Conservation (phyloP, 2,329 filamentous ascomycete genomes). For the Calycina marina region DNA sequence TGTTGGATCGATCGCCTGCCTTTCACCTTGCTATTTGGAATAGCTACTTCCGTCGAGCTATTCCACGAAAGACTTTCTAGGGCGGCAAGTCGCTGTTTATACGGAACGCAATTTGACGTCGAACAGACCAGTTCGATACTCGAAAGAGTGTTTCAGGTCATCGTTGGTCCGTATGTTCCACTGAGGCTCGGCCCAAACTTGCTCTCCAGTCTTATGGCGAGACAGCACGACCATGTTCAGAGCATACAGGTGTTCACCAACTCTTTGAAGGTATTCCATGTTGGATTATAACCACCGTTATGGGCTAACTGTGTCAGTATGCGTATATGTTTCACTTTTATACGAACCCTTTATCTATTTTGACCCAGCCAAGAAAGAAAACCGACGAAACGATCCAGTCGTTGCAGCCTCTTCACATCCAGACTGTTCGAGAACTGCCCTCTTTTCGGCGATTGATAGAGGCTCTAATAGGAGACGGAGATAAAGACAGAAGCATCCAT, state of each 20-base stretch:
- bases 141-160: constrained; percentile 55
- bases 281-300: background rate
- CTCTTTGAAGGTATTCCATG: constrained; percentile 43
- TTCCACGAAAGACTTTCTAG: constrained; percentile 62
- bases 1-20: constrained; percentile 64
- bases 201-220: constrained; percentile 47
- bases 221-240: constrained; percentile 64
- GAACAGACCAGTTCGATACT: constrained; percentile 58
- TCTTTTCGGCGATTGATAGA: constrained; percentile 46
- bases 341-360: constrained; percentile 57
- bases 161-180: constrained; percentile 40
- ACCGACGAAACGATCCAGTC: constrained; percentile 18
- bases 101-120: constrained; percentile 63
- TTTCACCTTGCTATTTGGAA: constrained; percentile 63
- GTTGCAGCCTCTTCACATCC: constrained; percentile 45
- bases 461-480: constrained; percentile 34
- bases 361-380: constrained; percentile 29
- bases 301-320: constrained; percentile 36
- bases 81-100: constrained; percentile 49
- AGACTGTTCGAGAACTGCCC: constrained; percentile 51
- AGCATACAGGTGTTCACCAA: constrained; percentile 60
- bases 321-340: constrained; percentile 80
- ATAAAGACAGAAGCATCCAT: constrained; percentile 27
- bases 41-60: constrained; percentile 69
- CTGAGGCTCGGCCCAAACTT: constrained; percentile 51